Conservation (phyloP, 2,329 filamentous ascomycete genomes). For the Pyrenophora graminea region DNA sequence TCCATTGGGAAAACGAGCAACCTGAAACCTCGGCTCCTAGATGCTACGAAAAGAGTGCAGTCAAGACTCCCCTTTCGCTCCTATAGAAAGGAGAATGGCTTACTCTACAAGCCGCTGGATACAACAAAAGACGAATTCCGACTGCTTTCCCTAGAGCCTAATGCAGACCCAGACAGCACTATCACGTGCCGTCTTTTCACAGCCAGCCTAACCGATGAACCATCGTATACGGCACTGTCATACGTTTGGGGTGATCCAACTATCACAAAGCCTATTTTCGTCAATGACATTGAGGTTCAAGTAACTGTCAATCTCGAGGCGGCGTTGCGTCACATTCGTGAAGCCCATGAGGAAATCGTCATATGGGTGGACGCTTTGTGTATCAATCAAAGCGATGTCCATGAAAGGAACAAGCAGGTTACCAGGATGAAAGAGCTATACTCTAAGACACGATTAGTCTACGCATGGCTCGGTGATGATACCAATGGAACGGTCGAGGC, state of each 20-base stretch:
- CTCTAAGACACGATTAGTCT: background rate
- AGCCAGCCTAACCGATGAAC: conserved; percentile 3
- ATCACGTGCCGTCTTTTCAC: background rate
- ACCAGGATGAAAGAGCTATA: conserved; percentile 1
- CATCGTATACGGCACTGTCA: conserved; percentile 11
- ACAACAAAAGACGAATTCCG: background rate
- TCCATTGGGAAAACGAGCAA: too few species aligned
- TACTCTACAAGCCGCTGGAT: background rate
- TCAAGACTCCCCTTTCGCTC: too few species aligned
- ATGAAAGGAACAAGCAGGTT: background rate
- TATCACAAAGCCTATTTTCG: background rate
- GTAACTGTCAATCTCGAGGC: conserved; percentile 1
- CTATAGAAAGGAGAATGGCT: background rate
- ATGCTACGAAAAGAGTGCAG: too few species aligned
- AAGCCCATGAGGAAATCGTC: background rate
- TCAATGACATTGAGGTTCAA: background rate
- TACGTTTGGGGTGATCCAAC: conserved; percentile 12
- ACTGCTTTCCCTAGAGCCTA: background rate
- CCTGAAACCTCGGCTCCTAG: too few species aligned
- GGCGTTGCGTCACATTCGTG: background rate
- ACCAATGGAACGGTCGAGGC: background rate
- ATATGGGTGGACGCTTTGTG: conserved; percentile 6
- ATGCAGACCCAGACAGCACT: background rate
- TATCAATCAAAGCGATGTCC: background rate
- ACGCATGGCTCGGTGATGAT: background rate